Base-by-base conservation (phyloP, 306 rosid genomes). In the Casuarina cunninghamiana region DNA sequence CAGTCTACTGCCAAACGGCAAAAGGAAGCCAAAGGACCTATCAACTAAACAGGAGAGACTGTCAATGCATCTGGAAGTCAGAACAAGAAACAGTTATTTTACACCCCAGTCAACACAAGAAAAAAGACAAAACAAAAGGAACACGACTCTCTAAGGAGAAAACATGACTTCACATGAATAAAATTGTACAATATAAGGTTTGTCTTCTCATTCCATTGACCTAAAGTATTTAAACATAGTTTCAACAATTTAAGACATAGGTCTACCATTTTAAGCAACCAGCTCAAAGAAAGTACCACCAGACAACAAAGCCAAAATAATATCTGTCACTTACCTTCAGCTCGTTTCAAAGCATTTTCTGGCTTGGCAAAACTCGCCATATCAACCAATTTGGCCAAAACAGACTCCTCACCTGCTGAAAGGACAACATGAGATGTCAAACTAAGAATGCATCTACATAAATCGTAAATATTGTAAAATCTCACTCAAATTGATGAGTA, bases 271-370 rank as follows among this genome's bases (percentile, higher is more conserved):
- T 67, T 41, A 42, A 67, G 32, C 21, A 42, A 17, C 32, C 42
- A 67, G 46, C 71, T 43, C 16, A 8, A 48, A 21, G n/a, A 38
- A 11, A 37, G 43, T 42, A 16, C 12, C 10, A 41, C 3, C 10
- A 11, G 11, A 51, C 44, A 51, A 77, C 61, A 55, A 38, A 53
- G 3, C 35, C 4, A 73, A 15, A n/a, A 53, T 70, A 70, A 49
- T 45, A 66, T 58, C 49, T 8, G 26, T 15, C 38, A 43, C 72
- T 62, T 65, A 86, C 92, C 92, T 86, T 88, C 90, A 7, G 90
- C 92, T 63, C 92, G 86, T 81, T 88, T 88, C 80, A 88, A 62
- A 65, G 92, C 92, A 66, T 88, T 88, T 58, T 88, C 92, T 49
- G 92, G 92, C 63, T 88, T 88, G 16, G 86, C 82, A 76, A 82